Percentiles rank a stretch among this genome's conserved stretches.
Evolutionary conservation across 345 rosid species (phyloP).

Genomic region (Garcia nutans): DNA sequence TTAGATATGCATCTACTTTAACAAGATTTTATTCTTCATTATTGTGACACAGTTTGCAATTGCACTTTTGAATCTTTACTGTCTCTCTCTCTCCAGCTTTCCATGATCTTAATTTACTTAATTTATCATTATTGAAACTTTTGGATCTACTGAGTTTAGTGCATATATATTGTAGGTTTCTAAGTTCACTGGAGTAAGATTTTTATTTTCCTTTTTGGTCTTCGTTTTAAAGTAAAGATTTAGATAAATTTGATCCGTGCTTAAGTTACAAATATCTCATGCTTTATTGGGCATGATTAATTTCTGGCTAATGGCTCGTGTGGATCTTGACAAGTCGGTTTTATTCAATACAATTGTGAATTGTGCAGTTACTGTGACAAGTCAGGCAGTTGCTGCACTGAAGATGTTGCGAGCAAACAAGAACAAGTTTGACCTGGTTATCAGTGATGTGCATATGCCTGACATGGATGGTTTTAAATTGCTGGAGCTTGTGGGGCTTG

Average conservation of each 20-base stretch:
- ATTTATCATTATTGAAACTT: constrained; percentile 6
- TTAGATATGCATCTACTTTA: constrained; percentile 6
- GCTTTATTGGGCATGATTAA: neutral
- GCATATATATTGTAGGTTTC: neutral
- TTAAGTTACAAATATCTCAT: neutral
- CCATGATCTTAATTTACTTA: neutral
- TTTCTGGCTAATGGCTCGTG: constrained; percentile 8
- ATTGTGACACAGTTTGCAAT: neutral
- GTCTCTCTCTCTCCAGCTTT: neutral
- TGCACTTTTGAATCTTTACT: constrained; percentile 5
- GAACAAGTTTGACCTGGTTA: constrained; percentile 69
- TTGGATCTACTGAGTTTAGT: constrained; percentile 17
- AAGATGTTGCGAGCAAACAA: constrained; percentile 64
- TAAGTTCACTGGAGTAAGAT: neutral
- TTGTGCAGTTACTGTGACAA: constrained; percentile 65
- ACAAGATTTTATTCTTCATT: constrained; percentile 25
- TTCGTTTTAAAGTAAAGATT: neutral
- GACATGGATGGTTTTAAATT: constrained; percentile 86
- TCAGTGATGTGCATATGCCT: constrained; percentile 82
- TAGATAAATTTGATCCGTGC: neutral
- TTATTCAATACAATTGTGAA: constrained; percentile 15
- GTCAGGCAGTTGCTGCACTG: constrained; percentile 55
- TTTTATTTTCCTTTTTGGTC: neutral
- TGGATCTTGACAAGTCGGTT: constrained; percentile 8
- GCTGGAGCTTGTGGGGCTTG: constrained; percentile 80